Base-by-base conservation (phyloP, 441 rosid species). In the Pelargonium exstipulatum region DNA sequence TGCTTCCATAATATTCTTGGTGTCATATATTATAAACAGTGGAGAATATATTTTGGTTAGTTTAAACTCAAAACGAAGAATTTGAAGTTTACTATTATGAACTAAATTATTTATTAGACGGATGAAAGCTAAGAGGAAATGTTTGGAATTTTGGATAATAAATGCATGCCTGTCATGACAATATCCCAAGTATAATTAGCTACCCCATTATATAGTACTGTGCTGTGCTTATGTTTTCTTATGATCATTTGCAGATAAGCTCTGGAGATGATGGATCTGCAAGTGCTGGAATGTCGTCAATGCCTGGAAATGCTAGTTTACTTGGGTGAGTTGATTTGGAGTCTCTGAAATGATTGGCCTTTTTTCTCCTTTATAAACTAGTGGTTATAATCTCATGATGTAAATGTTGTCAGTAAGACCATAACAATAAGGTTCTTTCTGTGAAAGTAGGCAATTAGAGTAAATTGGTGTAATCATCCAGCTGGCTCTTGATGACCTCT, bases 241-340 rank as follows among this genome's bases (percentile, higher is more conserved):
- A 20, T 55, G 45, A 68, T 73, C 67, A 42, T 64, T 69, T 62
- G 64, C 75, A 92, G 99, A 74, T 85, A 64, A 80, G 77, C 79
- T 69, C 82, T 42, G 99, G 89, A 68, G 98, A 90, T 67, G 26
- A 66, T 64, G 86, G 82, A 14, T 78, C 82, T 76, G 80, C 75
- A 70, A 80, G 77, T 55, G 66, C 75, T 13, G 96, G 97, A 80
- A 82, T 86, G 75, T 84, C 97, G 24, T 89, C 90, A 24, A 77
- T 87, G 20, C 96, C 90, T 63, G 99, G 92, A 81, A 88, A 90
- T 81, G 87, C 92, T 66, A 78, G 99, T 84, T 78, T 95, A 78
- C 91, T 95, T 46, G 98, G 97, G 98, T 95, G 68, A 35, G 40
- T 62, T 12, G 16, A 46, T 22, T 2, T 22, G 57, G 35, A 62